phyloP scores from a whole-genome alignment of 495 filamentous ascomycete genomes.

The Aspergillus panamensis region DNA sequence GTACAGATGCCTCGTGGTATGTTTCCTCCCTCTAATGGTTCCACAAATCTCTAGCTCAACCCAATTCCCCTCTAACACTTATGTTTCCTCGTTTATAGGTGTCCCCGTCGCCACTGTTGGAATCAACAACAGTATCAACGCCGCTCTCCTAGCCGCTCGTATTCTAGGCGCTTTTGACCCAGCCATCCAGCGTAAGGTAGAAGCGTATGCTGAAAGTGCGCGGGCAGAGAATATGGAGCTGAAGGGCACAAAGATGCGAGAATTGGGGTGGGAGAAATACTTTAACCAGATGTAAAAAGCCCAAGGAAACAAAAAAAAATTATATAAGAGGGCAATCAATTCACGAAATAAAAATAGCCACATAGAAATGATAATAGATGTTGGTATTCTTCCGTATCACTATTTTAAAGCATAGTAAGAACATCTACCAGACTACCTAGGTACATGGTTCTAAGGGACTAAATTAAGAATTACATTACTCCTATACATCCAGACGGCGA shows the following conservation, averaged over 20 bases:
- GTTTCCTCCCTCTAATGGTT: conserved; percentile 2
- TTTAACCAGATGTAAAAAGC: conserved; percentile 50
- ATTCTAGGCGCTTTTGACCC: conserved; percentile 72
- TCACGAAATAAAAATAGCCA: too few species aligned
- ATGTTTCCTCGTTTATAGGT: conserved; percentile 40
- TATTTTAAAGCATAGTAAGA: too few species aligned
- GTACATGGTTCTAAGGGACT: too few species aligned
- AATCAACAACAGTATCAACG: conserved; percentile 92
- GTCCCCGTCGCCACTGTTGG: conserved; percentile 86
- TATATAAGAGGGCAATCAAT: neutral
- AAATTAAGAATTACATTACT: too few species aligned
- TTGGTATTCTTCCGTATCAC: too few species aligned
- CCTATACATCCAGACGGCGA: too few species aligned
- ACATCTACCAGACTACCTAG: too few species aligned
- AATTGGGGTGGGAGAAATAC: conserved; percentile 70
- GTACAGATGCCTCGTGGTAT: conserved; percentile 83
- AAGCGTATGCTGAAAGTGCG: conserved; percentile 63
- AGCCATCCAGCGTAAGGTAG: conserved; percentile 56
- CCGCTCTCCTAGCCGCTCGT: conserved; percentile 80
- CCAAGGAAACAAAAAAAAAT: conserved; percentile 9
- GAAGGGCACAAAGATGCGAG: conserved; percentile 46
- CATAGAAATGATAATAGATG: too few species aligned
- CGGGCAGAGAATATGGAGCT: conserved; percentile 63
- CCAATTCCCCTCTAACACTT: neutral
- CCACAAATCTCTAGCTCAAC: too few species aligned